Evolutionary conservation across 2,329 filamentous ascomycete species (phyloP).

Genomic region (Nothophoma quercina): DNA sequence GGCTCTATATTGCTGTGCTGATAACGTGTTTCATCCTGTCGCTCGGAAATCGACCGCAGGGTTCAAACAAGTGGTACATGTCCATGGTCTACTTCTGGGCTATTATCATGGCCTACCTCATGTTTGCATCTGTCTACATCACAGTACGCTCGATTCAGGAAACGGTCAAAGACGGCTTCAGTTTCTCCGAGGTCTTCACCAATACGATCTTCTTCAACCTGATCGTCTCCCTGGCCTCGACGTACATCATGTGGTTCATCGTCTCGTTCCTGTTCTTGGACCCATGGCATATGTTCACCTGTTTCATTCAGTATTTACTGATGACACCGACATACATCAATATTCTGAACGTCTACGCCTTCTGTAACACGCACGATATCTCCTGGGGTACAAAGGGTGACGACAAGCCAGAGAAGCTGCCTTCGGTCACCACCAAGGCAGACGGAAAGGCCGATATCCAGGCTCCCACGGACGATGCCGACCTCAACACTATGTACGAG

Average conservation of each 20-base stretch:
- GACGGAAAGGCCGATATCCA: conserved; percentile 93
- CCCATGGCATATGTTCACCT: conserved; percentile 99
- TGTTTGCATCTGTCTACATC: conserved; percentile 95
- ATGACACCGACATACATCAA: conserved; percentile 97
- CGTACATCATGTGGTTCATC: conserved; percentile 91
- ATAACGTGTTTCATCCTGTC: conserved; percentile 95
- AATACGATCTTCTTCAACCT: conserved; percentile 92
- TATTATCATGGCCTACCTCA: conserved; percentile 88
- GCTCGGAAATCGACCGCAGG: conserved; percentile 92
- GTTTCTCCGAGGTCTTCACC: conserved; percentile 75
- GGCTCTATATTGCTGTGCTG: conserved; percentile 90
- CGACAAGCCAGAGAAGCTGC: conserved; percentile 90
- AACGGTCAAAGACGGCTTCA: conserved; percentile 74
- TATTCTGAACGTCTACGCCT: conserved; percentile 97
- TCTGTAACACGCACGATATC: conserved; percentile 98
- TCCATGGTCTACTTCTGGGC: conserved; percentile 99
- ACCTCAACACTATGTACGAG: conserved; percentile 95
- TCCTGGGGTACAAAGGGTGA: conserved; percentile 99
- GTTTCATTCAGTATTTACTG: conserved; percentile 89
- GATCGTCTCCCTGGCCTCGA: conserved; percentile 90
- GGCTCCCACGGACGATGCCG: conserved; percentile 86
- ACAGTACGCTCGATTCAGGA: conserved; percentile 83
- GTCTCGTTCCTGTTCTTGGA: conserved; percentile 95
- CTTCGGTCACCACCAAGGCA: conserved; percentile 87
- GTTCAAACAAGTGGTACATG: conserved; percentile 92